Conservation (phyloP, 1,284 basidiomycete species). For the Moesziomyces aphidis region DNA sequence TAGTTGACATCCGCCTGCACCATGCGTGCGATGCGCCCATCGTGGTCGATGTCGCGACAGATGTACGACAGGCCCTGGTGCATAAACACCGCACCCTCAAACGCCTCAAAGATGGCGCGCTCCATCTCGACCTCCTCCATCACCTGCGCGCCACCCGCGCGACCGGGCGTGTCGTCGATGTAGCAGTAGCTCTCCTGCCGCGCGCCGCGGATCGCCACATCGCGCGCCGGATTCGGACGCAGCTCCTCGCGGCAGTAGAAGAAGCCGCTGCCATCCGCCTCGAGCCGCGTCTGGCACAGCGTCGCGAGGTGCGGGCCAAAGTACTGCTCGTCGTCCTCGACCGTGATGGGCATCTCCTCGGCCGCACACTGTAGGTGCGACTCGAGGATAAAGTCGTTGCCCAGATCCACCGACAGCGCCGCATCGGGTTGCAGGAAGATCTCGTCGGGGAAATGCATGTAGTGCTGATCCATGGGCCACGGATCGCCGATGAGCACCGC, state of each 20-base stretch:
- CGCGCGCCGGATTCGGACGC: slow-evolving; percentile 77
- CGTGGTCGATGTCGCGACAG: slow-evolving; percentile 83
- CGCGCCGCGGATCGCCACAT: slow-evolving; percentile 80
- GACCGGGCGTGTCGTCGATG: slow-evolving; percentile 74
- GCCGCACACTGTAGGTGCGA: slow-evolving; percentile 89
- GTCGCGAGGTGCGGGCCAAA: slow-evolving; percentile 74
- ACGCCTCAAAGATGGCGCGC: slow-evolving; percentile 84
- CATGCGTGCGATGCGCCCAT: slow-evolving; percentile 79
- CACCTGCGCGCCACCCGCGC: slow-evolving; percentile 71
- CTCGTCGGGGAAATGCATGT: slow-evolving; percentile 75
- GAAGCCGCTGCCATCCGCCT: slow-evolving; percentile 75
- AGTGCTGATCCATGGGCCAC: slow-evolving; percentile 82
- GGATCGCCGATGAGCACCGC: slow-evolving; percentile 80
- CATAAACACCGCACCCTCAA: slow-evolving; percentile 71
- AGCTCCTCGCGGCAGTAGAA: slow-evolving; percentile 83
- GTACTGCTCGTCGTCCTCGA: slow-evolving; percentile 75
- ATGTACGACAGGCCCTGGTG: slow-evolving; percentile 71
- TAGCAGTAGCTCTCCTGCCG: slow-evolving; percentile 83
- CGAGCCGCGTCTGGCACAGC: slow-evolving; percentile 74
- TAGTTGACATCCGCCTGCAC: slow-evolving; percentile 82
- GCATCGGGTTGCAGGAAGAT: slow-evolving; percentile 71
- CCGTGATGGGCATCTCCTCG: slow-evolving; percentile 82
- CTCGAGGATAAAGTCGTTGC: slow-evolving; percentile 82
- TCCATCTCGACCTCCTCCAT: slow-evolving; percentile 89
- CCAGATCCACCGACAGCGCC: slow-evolving; percentile 79